Conservation (phyloP, 768 basidiomycete species). For the Tylopilus sp. region DNA sequence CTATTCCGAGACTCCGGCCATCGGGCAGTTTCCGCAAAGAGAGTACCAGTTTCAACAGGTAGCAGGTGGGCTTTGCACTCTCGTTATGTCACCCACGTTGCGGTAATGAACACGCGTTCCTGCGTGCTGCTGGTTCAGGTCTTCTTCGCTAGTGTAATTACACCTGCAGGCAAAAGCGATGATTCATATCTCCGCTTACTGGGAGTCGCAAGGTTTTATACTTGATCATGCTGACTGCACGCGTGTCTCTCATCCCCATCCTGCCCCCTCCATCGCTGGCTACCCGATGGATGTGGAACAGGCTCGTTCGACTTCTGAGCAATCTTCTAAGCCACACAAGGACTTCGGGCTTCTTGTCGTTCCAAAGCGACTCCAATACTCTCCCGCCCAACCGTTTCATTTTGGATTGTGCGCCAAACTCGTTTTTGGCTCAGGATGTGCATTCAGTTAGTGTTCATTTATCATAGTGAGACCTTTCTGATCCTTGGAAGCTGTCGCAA, state of each 20-base stretch:
- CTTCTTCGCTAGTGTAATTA: constrained; percentile 1
- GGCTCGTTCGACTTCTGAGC: neutral
- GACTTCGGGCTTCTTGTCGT: constrained; percentile 14
- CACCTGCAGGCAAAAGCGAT: constrained; percentile 11
- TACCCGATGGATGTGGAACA: constrained; percentile 17
- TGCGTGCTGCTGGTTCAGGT: neutral
- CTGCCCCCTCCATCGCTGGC: constrained; percentile 5
- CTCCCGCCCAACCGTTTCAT: constrained; percentile 3
- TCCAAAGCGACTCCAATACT: constrained; percentile 14
- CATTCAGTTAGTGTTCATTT: constrained; percentile 15
- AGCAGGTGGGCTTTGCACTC: neutral
- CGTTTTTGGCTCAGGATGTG: constrained; percentile 15
- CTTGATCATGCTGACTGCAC: neutral
- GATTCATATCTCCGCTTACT: constrained; percentile 9
- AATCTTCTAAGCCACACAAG: neutral
- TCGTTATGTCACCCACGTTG: neutral
- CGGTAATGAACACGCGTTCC: neutral
- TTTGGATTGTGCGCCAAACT: constrained; percentile 15
- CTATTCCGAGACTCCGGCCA: too few species aligned
- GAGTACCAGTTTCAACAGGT: neutral
- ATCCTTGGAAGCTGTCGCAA: constrained; percentile 42
- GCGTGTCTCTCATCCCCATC: neutral
- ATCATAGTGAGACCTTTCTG: neutral
- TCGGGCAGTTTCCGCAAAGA: neutral
- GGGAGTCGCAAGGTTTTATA: constrained; percentile 11